These are phyloP conservation scores for Podosphaera aphanis DNA, from an alignment of 2,329 filamentous ascomycete genomes.

Conservation along the genomic window DNA sequence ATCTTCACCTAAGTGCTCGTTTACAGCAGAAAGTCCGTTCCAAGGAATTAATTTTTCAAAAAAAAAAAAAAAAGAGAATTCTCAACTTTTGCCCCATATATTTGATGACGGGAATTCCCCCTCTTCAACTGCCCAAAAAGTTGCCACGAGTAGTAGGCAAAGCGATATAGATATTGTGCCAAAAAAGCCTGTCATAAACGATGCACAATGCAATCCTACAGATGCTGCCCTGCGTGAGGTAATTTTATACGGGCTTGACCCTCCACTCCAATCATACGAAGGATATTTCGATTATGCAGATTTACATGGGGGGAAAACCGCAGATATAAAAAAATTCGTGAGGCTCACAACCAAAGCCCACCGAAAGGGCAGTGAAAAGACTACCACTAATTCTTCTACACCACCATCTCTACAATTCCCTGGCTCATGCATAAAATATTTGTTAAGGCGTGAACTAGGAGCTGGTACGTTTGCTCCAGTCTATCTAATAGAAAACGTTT, in stretches of 20 bases:
- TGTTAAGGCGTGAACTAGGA: conserved; percentile 63
- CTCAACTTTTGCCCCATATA: conserved; percentile 21
- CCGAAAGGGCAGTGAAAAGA: conserved; percentile 28
- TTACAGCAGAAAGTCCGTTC: not conserved
- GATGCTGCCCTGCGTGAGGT: conserved; percentile 49
- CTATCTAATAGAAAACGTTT: conserved; percentile 64
- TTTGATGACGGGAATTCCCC: not conserved
- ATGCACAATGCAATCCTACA: conserved; percentile 70
- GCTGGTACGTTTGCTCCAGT: conserved; percentile 89
- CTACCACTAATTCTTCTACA: conserved; percentile 30
- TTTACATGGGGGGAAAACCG: conserved; percentile 38
- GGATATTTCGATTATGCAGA: conserved; percentile 57
- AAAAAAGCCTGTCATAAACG: conserved; percentile 56
- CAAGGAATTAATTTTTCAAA: conserved; percentile 10
- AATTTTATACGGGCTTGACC: conserved; percentile 52
- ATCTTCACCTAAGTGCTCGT: conserved; percentile 4
- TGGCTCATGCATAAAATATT: conserved; percentile 43
- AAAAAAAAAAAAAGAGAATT: conserved; percentile 19
- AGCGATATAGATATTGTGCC: conserved; percentile 20
- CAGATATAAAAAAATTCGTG: conserved; percentile 61
- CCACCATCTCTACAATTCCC: conserved; percentile 46
- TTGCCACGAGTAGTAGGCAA: not conserved
- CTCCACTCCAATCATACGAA: conserved; percentile 47
- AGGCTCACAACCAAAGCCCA: conserved; percentile 28
- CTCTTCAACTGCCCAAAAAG: not conserved